Evolutionary conservation across 2,329 filamentous ascomycete species (phyloP).

Genomic region (Rachicladosporium sp.): DNA sequence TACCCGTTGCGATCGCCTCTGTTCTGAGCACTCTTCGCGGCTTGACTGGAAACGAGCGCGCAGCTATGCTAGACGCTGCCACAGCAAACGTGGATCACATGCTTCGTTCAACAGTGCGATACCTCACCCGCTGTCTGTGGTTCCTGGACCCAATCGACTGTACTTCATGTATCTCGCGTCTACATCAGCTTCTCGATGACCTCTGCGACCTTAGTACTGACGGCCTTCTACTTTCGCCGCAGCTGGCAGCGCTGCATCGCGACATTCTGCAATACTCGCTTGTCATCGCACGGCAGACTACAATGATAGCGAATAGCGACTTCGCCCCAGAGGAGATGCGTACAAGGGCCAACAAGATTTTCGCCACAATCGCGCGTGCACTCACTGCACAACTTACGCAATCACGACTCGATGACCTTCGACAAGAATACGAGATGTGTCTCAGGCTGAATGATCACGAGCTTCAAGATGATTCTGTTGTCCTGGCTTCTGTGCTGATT

Average conservation of each 20-base stretch:
- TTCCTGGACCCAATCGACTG: constrained; percentile 46
- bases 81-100: constrained; percentile 16
- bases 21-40: constrained; percentile 8
- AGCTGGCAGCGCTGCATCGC: neutral
- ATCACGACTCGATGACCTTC: neutral
- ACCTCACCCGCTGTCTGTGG: constrained; percentile 35
- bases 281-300: constrained; percentile 12
- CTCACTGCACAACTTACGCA: neutral
- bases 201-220: constrained; percentile 15
- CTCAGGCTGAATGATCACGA: too few species aligned
- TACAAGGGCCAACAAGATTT: constrained; percentile 11
- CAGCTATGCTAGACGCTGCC: constrained; percentile 1
- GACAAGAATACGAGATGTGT: too few species aligned
- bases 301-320: neutral
- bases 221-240: neutral
- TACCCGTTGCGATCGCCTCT: constrained; percentile 24
- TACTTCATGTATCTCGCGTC: constrained; percentile 30
- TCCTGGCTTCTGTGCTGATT: too few species aligned
- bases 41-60: neutral
- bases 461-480: too few species aligned
- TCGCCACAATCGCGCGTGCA: neutral
- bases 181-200: constrained; percentile 29
- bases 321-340: neutral
- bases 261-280: constrained; percentile 14
- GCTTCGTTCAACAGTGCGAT: constrained; percentile 37